phyloP scores from a whole-genome alignment of 2,329 filamentous ascomycete genomes.

The Stachybotrys echinatus region DNA sequence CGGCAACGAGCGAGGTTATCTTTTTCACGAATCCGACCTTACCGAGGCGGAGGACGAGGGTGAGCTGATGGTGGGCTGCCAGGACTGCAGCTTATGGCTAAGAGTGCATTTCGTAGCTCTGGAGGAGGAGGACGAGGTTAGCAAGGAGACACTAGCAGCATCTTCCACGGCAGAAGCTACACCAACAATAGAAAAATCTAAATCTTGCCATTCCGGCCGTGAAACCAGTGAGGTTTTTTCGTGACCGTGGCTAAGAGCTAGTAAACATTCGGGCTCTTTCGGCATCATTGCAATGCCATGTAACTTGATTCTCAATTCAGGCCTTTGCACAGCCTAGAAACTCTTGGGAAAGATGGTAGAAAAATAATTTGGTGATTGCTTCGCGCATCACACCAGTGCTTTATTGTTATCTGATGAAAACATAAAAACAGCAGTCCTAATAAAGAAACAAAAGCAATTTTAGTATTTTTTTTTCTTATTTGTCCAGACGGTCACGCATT shows the following conservation, averaged over 20 bases:
- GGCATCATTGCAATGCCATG: no score
- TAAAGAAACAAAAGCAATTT: constrained; percentile 34
- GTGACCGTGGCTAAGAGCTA: no score
- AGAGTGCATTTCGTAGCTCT: constrained; percentile 58
- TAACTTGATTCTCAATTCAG: no score
- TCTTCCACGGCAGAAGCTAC: constrained; percentile 5
- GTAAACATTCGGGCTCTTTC: no score
- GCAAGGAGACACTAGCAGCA: background rate
- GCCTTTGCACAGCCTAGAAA: no score
- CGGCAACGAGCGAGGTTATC: constrained; percentile 56
- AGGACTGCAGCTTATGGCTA: constrained; percentile 63
- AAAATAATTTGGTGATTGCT: background rate
- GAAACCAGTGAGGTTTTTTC: no score
- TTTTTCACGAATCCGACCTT: constrained; percentile 53
- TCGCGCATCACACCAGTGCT: background rate
- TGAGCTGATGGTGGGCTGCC: constrained; percentile 59
- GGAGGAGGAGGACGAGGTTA: constrained; percentile 21
- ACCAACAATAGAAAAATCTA: constrained; percentile 7
- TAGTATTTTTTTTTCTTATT: constrained; percentile 50
- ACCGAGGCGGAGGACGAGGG: constrained; percentile 53
- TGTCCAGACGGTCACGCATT: constrained; percentile 52
- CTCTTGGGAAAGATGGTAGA: background rate
- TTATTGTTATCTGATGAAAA: constrained; percentile 12
- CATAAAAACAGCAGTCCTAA: background rate
- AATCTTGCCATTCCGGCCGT: no score